A percentile compares a stretch with the other conserved stretches of the same genome.
phyloP scores from a whole-genome alignment of 306 rosid species.

The Corylus avellana region DNA sequence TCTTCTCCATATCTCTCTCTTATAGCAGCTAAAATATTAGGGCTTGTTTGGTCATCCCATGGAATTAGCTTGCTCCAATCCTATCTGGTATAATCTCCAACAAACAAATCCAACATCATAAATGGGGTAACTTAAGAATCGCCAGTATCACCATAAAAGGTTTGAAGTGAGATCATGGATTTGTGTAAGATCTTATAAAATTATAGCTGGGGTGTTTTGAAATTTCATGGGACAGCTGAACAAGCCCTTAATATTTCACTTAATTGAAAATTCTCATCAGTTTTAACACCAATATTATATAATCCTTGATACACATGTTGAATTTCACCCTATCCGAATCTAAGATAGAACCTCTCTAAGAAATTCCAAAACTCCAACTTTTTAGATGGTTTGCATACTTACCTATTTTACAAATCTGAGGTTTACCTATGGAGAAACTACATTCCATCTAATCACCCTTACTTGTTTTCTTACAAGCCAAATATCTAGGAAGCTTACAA shows the following conservation, averaged over 20 bases:
- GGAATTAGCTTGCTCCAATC: neutral
- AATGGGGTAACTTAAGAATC: neutral
- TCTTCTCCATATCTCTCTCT: neutral
- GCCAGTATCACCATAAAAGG: neutral
- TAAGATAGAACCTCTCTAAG: neutral
- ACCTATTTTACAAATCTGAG: neutral
- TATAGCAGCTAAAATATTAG: neutral
- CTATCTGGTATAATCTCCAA: neutral
- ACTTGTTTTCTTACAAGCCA: neutral
- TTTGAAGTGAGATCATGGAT: neutral
- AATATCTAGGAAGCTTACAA: neutral
- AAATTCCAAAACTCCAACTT: neutral
- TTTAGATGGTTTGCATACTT: neutral
- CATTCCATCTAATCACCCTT: neutral
- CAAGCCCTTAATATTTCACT: neutral
- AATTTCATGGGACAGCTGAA: neutral
- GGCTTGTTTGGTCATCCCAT: neutral
- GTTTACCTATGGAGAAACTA: neutral
- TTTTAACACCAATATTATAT: neutral
- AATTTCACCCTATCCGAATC: neutral
- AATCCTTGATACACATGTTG: neutral
- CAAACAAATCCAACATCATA: neutral
- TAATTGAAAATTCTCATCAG: neutral
- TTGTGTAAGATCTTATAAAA: neutral
- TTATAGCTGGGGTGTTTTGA: neutral